Base-by-base conservation (phyloP, 805 yeast species). In the Jamesozyma rosinii region DNA sequence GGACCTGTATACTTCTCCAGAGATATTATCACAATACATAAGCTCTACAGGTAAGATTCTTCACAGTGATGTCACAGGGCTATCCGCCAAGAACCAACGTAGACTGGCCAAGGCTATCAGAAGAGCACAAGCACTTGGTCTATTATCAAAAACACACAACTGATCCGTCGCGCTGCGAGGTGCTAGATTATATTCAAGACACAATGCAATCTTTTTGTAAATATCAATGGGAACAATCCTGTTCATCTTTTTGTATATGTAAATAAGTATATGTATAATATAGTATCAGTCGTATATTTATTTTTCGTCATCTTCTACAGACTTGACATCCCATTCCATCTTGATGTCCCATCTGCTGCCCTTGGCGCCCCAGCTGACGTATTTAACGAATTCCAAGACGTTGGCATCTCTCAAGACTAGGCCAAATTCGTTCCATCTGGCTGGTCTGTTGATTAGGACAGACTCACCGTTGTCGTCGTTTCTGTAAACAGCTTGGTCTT, bases 281-380 rank as follows among this genome's bases (percentile, higher is more conserved):
- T 24, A n/a, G n/a, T n/a, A n/a, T n/a, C n/a, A n/a, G n/a, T 24
- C 6, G 11, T 24, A 11, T 24, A 24, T 24, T 11, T 24, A 24
- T 21, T 14, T 13, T n/a, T 50, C 44, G 10, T 49, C 49, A 13
- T 45, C 49, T 20, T 43, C 51, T 4, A 69, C 22, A 67, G 68
- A 48, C 32, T 70, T 74, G 24, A 85, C 81, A 51, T 77, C 79
- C 92, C 95, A 90, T 54, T 81, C 83, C 44, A 82, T 77, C 29
- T 72, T 70, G 34, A 92, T 68, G 58, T 92, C 99, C 95, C 95
- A 92, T 58, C 98, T 72, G 34, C 92, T 80, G 1, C 97, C 95
- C 46, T 79, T 79, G 5, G 97, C 96, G 48, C 77, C 77, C 62
- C 76, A 77, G 56, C 95, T 84, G 17, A 90, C 90, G 54, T 92